A percentile compares a stretch with the other conserved stretches of the same genome.
phyloP scores from a whole-genome alignment of 805 yeast genomes.

The Suhomyces sp. region DNA sequence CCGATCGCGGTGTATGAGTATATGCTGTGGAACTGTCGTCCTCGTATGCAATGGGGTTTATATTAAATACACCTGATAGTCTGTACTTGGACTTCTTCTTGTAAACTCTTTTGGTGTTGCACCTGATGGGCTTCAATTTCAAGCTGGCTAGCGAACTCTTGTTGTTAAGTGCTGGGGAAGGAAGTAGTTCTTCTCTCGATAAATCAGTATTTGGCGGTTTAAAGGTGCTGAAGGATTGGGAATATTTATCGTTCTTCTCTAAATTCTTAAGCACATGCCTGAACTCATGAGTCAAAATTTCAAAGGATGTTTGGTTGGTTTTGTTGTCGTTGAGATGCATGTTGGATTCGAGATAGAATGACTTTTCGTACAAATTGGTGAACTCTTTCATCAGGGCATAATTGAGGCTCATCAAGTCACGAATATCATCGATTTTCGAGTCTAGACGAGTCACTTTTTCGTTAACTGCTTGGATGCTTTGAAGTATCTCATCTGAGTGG shows the following conservation, averaged over 20 bases:
- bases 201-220: neutral
- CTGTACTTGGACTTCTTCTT: slow-evolving; percentile 43
- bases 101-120: slow-evolving; percentile 25
- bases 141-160: slow-evolving; percentile 33
- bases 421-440: slow-evolving; percentile 25
- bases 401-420: slow-evolving; percentile 22
- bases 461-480: slow-evolving; percentile 18
- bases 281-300: slow-evolving; percentile 29
- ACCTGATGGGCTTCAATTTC: slow-evolving; percentile 39
- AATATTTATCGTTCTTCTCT: slow-evolving; percentile 10
- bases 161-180: neutral
- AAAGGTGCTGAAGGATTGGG: neutral
- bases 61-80: slow-evolving; percentile 34
- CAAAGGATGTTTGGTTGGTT: slow-evolving; percentile 31
- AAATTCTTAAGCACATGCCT: slow-evolving; percentile 20
- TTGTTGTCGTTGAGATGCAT: slow-evolving; percentile 28
- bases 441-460: slow-evolving; percentile 25
- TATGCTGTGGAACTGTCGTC: slow-evolving; percentile 9
- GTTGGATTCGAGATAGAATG: slow-evolving; percentile 33
- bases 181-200: slow-evolving; percentile 1
- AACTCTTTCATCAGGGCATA: slow-evolving; percentile 21
- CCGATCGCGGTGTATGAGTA: slow-evolving; percentile 8
- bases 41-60: slow-evolving; percentile 32
- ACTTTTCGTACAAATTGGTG: slow-evolving; percentile 29
- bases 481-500: slow-evolving; percentile 23